Evolutionary conservation across 441 rosid species (phyloP).

Genomic region (Syzygium syzygioides): DNA sequence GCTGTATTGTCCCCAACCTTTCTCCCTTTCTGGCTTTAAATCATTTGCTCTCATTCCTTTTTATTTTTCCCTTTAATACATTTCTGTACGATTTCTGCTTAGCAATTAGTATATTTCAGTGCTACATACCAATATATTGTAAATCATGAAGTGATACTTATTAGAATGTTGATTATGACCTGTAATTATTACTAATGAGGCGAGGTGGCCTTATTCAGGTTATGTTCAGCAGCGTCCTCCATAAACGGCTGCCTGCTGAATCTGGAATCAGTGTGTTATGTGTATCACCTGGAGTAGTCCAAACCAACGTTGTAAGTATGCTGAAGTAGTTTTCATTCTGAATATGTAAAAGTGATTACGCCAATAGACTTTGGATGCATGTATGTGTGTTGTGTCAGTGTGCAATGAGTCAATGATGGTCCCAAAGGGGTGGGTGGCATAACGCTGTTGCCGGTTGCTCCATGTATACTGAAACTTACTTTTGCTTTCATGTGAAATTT

Average conservation of each 20-base stretch:
- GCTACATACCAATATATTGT: neutral
- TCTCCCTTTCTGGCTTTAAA: neutral
- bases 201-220: conserved; percentile 47
- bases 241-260: conserved; percentile 83
- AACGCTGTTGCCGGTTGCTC: neutral
- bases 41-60: neutral
- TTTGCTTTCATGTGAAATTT: neutral
- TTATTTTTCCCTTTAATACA: neutral
- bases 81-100: neutral
- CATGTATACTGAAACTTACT: neutral
- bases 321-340: conserved; percentile 11
- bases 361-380: neutral
- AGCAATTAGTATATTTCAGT: neutral
- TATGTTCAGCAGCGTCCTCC: conserved; percentile 88
- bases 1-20: neutral
- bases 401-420: neutral
- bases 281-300: conserved; percentile 85
- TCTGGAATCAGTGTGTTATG: conserved; percentile 80
- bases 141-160: neutral
- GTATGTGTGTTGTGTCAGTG: neutral
- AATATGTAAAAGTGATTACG: neutral
- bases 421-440: neutral
- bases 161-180: neutral
- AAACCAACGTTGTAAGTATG: conserved; percentile 88
- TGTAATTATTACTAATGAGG: conserved; percentile 6